Conservation (phyloP, 495 filamentous ascomycete species). For the Chaetomium cochliodes region DNA sequence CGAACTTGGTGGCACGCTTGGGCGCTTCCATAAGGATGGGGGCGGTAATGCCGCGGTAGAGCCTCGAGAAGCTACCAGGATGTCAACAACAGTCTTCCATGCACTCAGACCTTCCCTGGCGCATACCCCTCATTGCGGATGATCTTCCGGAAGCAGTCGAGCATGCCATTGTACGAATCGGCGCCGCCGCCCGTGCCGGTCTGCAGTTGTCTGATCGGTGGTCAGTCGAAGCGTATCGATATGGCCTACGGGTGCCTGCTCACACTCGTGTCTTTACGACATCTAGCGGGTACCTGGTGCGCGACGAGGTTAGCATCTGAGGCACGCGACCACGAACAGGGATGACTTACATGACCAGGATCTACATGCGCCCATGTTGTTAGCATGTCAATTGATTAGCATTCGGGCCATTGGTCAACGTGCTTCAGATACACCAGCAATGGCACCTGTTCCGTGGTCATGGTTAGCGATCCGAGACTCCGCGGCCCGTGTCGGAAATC, state of each 20-base stretch:
- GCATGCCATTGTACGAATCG: conserved; percentile 90
- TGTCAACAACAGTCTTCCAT: conserved; percentile 18
- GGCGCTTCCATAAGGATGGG: conserved; percentile 98
- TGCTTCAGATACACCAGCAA: conserved; percentile 36
- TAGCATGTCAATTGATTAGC: conserved; percentile 30
- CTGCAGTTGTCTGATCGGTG: conserved; percentile 73
- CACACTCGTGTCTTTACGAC: conserved; percentile 98
- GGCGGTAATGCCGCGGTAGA: conserved; percentile 94
- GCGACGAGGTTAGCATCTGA: conserved; percentile 24
- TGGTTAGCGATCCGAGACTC: conserved; percentile 25
- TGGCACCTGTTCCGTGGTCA: conserved; percentile 26
- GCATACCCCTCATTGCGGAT: conserved; percentile 86
- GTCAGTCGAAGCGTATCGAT: conserved; percentile 34
- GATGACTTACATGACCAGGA: conserved; percentile 73
- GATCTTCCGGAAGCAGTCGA: conserved; percentile 97
- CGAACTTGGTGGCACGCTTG: conserved; percentile 98
- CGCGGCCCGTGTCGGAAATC: conserved; percentile 21
- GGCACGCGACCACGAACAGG: conserved; percentile 24
- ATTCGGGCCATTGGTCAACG: conserved; percentile 13
- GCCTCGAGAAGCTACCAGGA: conserved; percentile 65
- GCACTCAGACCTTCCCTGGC: not conserved
- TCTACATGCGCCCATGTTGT: conserved; percentile 52
- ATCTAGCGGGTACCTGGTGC: conserved; percentile 88
- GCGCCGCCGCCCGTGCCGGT: conserved; percentile 64
- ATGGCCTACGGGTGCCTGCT: conserved; percentile 36